These are phyloP conservation scores for Pneumocystis oryctolagi DNA, from an alignment of 1,139 yeast genomes.

Conservation along the genomic window DNA sequence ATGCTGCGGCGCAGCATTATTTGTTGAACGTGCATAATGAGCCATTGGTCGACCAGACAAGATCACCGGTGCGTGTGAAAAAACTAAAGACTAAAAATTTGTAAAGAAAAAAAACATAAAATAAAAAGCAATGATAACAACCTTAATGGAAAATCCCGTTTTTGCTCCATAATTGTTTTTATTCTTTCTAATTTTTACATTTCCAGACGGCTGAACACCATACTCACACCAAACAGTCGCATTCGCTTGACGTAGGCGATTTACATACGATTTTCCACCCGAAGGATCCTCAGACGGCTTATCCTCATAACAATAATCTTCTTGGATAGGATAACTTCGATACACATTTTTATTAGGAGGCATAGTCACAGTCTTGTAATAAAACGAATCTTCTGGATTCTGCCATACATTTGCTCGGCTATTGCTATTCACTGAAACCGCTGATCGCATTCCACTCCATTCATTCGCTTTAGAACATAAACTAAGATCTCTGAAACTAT, in stretches of 20 bases:
- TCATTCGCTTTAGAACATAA: neutral
- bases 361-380: neutral
- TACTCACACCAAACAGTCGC: slow-evolving; percentile 14
- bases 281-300: neutral
- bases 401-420: neutral
- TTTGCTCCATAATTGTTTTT: slow-evolving; percentile 3
- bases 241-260: slow-evolving; percentile 8
- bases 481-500: neutral
- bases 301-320: neutral
- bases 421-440: neutral
- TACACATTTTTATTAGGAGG: neutral
- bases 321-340: neutral
- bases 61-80: neutral
- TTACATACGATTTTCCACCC: slow-evolving; percentile 6
- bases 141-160: slow-evolving; percentile 4
- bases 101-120: neutral
- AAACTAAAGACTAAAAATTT: neutral
- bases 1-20: slow-evolving; percentile 11
- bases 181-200: slow-evolving; percentile 2
- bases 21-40: slow-evolving; percentile 3
- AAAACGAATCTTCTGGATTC: neutral
- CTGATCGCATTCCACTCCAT: neutral
- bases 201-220: slow-evolving; percentile 9
- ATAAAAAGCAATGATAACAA: neutral
- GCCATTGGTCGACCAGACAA: neutral